Evolutionary conservation across 371 early-diverging fungal genomes (phyloP), one percentile per base, ranked within the genome.

Genomic region (Rhizomucor miehei): DNA sequence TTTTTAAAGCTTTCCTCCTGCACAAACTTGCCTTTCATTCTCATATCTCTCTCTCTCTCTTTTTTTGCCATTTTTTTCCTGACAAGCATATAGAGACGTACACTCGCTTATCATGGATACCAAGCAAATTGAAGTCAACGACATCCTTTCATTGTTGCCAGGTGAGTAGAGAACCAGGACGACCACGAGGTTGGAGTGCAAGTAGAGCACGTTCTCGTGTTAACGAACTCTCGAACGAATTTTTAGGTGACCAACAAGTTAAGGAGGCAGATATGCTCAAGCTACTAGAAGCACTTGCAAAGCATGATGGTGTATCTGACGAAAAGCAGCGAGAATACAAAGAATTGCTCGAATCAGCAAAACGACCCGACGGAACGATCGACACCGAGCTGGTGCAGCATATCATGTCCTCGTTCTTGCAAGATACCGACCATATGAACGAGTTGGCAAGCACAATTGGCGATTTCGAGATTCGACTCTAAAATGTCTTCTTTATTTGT

Each of bases 381-480:
- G 60, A 59, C 51, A 51, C 53, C 44, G 52, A 51, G 24, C 44
- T 51, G 14, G 38, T 57, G 9, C 47, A 51, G 39, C 38, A 36
- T 1, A 37, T 57, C 5, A 25, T 51, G 16, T 38, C 48, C 21
- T 21, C 54, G 1, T 54, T 59, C 50, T 52, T 59, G 48, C 48
- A 54, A 21, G 60, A 59, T 35, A 43, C 45, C 25, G 41, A 59
- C 3, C 54, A 53, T 54, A 50, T 59, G 6, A 34, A 43, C 24
- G 60, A 59, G 38, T 17, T 59, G 44, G 48, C 60, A 34, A 44
- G 43, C 35, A 44, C 60, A 48, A 59, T 59, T 44, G 60, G 54
- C 12, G 51, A 54, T 43, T 59, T 59, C 49, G 60, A 59, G 19
- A 59, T 59, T 50, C 54, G 54, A 21, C 45, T 53, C 45, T 53